phyloP scores from a whole-genome alignment of 139 green algal genomes.

The Astrephomene gubernaculifera region DNA sequence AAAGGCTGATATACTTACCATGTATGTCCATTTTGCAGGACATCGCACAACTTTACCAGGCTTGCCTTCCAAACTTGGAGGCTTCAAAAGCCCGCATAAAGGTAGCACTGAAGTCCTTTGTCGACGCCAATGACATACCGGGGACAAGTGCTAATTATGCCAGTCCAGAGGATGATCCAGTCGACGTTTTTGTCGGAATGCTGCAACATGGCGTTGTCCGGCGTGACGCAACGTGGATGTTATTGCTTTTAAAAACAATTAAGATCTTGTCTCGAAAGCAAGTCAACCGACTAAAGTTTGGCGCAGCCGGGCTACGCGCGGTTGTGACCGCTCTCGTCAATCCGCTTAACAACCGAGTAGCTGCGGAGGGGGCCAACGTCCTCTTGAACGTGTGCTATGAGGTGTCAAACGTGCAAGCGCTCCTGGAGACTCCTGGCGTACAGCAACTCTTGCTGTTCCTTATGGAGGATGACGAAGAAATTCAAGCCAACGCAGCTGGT shows the following conservation, averaged over 20 bases:
- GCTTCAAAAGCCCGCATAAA: slow-evolving; percentile 26
- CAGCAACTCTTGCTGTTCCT: slow-evolving; percentile 58
- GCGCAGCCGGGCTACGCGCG: slow-evolving; percentile 36
- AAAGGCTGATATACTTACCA: not conserved
- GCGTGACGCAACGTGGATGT: slow-evolving; percentile 18
- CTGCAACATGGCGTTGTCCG: slow-evolving; percentile 12
- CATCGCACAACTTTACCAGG: not conserved
- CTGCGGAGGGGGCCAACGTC: slow-evolving; percentile 77
- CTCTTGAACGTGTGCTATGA: slow-evolving; percentile 87
- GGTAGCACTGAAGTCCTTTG: slow-evolving; percentile 53
- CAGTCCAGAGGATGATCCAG: slow-evolving; percentile 36
- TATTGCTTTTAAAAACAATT: slow-evolving; percentile 49
- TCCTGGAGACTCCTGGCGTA: slow-evolving; percentile 59
- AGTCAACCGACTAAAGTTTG: slow-evolving; percentile 62
- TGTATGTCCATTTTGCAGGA: not conserved
- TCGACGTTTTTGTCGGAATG: slow-evolving; percentile 41
- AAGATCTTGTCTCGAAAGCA: slow-evolving; percentile 80
- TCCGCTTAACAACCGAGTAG: slow-evolving; percentile 46
- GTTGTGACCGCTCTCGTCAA: slow-evolving; percentile 42
- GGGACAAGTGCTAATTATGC: slow-evolving; percentile 55
- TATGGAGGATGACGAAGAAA: slow-evolving; percentile 40
- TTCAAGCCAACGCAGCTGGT: slow-evolving; percentile 79
- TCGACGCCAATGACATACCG: slow-evolving; percentile 60
- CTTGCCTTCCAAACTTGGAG: slow-evolving; percentile 3
- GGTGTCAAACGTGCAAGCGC: slow-evolving; percentile 42